Percentiles rank a stretch among this genome's conserved stretches.
These are phyloP conservation scores for Cocos nucifera DNA, from an alignment of 176 grass and related monocot genomes.

Conservation along the genomic window DNA sequence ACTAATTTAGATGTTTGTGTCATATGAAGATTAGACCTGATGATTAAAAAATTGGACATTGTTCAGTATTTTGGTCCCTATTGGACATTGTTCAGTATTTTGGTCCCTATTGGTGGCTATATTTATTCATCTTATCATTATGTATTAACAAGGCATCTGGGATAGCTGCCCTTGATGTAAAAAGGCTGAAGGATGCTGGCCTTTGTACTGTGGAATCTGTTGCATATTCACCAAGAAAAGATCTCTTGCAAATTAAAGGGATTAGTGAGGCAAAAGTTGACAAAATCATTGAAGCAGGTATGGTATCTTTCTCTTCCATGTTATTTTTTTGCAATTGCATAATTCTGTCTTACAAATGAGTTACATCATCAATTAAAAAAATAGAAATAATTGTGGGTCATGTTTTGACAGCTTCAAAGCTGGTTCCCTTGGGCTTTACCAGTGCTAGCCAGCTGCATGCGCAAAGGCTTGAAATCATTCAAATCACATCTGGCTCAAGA, in stretches of 20 bases:
- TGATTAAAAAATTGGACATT: no score
- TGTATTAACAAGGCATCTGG: constrained; percentile 59
- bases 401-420: constrained; percentile 58
- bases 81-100: no score
- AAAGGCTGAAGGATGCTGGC: constrained; percentile 90
- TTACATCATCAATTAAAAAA: no score
- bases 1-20: no score
- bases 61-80: no score
- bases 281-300: constrained; percentile 94
- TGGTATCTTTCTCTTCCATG: constrained; percentile 13
- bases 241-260: constrained; percentile 95
- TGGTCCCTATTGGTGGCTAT: no score
- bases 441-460: constrained; percentile 85
- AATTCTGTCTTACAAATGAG: no score
- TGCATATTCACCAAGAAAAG: constrained; percentile 78
- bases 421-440: constrained; percentile 89
- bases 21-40: no score
- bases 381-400: background rate
- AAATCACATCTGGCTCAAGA: constrained; percentile 78
- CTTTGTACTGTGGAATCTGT: constrained; percentile 86
- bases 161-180: constrained; percentile 84
- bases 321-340: background rate
- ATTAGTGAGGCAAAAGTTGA: constrained; percentile 95
- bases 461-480: constrained; percentile 91
- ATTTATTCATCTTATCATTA: background rate